Conservation (phyloP, 2,329 filamentous ascomycete species). For the Pseudophaeomoniella oleicola region DNA sequence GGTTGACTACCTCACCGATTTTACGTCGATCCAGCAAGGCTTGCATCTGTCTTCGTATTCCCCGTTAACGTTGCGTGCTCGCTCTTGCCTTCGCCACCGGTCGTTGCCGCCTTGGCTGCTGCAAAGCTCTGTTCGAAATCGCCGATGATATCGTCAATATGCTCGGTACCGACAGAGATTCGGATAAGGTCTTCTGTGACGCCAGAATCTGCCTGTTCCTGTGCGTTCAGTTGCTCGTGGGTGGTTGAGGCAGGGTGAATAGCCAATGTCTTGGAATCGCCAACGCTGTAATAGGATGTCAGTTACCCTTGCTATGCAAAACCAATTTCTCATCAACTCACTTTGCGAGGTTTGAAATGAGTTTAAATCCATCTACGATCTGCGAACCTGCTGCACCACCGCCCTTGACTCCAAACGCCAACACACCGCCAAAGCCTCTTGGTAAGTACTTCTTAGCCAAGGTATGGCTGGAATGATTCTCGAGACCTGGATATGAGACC, state of each 20-base stretch:
- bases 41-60: constrained; percentile 6
- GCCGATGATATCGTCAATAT: constrained; percentile 85
- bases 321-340: constrained; percentile 17
- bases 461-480: constrained; percentile 65
- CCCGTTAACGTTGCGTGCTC: constrained; percentile 4
- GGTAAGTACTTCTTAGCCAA: constrained; percentile 76
- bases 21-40: constrained; percentile 13
- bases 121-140: constrained; percentile 66
- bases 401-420: constrained; percentile 89
- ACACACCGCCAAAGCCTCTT: constrained; percentile 73
- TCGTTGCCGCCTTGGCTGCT: constrained; percentile 20
- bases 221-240: constrained; percentile 69
- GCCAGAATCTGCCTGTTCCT: constrained; percentile 62
- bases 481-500: constrained; percentile 86
- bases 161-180: constrained; percentile 77
- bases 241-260: constrained; percentile 87
- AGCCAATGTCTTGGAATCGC: constrained; percentile 76
- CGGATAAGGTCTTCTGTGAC: constrained; percentile 76
- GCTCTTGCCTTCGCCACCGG: constrained; percentile 3
- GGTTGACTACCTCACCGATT: not conserved
- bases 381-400: constrained; percentile 69
- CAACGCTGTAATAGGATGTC: constrained; percentile 37
- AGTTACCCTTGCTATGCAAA: not conserved
- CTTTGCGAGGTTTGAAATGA: constrained; percentile 93
- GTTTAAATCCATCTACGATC: constrained; percentile 85